These are phyloP conservation scores for Sporopachydermia cereana DNA, from an alignment of 1,139 yeast genomes.

Conservation along the genomic window DNA sequence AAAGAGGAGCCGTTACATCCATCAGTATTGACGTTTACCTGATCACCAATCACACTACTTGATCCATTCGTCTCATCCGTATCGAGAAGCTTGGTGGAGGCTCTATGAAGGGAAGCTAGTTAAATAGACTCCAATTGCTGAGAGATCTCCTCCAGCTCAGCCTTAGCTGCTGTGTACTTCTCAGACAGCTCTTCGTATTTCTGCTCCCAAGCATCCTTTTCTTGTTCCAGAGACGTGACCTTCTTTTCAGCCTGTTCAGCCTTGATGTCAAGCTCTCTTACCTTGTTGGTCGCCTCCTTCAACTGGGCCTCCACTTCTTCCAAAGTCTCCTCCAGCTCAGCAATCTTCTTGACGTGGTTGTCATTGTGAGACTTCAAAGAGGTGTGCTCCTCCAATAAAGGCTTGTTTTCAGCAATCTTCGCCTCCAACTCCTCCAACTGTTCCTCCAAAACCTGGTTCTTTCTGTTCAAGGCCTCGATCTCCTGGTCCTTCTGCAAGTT, in stretches of 20 bases:
- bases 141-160: conserved; percentile 88
- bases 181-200: conserved; percentile 81
- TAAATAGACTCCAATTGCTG: conserved; percentile 85
- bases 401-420: conserved; percentile 71
- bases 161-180: conserved; percentile 72
- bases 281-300: conserved; percentile 87
- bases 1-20: too few relatives aligned
- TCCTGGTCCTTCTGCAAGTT: conserved; percentile 87
- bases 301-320: conserved; percentile 87
- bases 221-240: conserved; percentile 83
- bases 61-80: too few relatives aligned
- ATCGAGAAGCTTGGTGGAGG: too few relatives aligned
- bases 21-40: too few relatives aligned
- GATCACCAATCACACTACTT: too few relatives aligned
- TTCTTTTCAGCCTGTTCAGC: conserved; percentile 96
- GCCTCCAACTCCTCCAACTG: conserved; percentile 84
- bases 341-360: conserved; percentile 83
- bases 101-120: conserved; percentile 16
- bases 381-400: conserved; percentile 86
- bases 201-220: conserved; percentile 86
- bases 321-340: conserved; percentile 84
- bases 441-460: conserved; percentile 81
- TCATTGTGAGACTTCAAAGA: conserved; percentile 85
- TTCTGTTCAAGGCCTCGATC: conserved; percentile 84
- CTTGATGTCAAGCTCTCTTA: conserved; percentile 92